Conservation (phyloP, 345 rosid species). For the Gynandropsis gynandra region DNA sequence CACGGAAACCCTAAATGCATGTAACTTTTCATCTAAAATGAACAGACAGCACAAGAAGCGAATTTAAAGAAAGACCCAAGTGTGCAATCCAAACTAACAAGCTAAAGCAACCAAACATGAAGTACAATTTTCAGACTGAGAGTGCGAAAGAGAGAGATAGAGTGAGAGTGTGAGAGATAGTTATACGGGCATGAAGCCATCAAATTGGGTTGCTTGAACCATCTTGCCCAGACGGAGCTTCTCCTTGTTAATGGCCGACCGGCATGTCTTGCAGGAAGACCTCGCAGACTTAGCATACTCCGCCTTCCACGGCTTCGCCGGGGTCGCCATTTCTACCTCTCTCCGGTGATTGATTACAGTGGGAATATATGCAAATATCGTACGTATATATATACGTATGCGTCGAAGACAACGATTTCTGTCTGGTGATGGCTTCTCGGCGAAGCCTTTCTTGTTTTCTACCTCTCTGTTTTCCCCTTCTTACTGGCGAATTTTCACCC, state of each 20-base stretch:
- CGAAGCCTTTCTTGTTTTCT: constrained; percentile 13
- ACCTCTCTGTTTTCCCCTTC: constrained; percentile 14
- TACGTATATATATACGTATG: constrained; percentile 17
- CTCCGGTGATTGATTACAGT: constrained; percentile 9
- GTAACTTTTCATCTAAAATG: constrained; percentile 5
- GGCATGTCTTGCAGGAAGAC: constrained; percentile 86
- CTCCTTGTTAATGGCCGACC: constrained; percentile 56
- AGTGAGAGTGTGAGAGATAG: constrained; percentile 3
- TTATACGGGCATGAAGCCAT: constrained; percentile 85
- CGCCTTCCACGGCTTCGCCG: constrained; percentile 81
- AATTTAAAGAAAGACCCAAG: neutral
- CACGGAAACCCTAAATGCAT: constrained; percentile 16
- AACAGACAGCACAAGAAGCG: neutral
- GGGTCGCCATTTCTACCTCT: constrained; percentile 41
- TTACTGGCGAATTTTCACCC: constrained; percentile 23
- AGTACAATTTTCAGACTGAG: neutral
- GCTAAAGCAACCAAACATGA: neutral
- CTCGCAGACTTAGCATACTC: constrained; percentile 93
- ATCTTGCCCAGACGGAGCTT: constrained; percentile 73
- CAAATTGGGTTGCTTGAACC: constrained; percentile 81
- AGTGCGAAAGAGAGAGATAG: neutral
- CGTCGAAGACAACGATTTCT: neutral
- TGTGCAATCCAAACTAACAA: constrained; percentile 2
- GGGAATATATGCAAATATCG: neutral
- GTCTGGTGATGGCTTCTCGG: constrained; percentile 22